These are phyloP conservation scores for Colletotrichum viniferum DNA, from an alignment of 2,329 filamentous ascomycete genomes.

Conservation along the genomic window DNA sequence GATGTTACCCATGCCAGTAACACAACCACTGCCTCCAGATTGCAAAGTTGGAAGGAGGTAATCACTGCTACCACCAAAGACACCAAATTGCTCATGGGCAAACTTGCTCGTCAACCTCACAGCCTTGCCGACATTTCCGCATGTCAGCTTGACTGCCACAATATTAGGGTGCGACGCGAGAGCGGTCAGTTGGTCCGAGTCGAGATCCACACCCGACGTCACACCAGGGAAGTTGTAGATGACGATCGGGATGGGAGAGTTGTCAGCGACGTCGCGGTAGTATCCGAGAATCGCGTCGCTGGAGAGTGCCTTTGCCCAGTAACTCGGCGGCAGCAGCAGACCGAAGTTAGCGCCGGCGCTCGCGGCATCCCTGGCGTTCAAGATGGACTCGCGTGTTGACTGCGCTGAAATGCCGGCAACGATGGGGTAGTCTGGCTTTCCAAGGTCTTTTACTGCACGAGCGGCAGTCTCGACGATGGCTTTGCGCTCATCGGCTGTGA, in stretches of 20 bases:
- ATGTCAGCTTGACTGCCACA: slow-evolving; percentile 56
- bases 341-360: slow-evolving; percentile 69
- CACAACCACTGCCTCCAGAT: slow-evolving; percentile 45
- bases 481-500: slow-evolving; percentile 43
- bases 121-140: slow-evolving; percentile 66
- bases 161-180: slow-evolving; percentile 65
- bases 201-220: slow-evolving; percentile 25
- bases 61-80: slow-evolving; percentile 48
- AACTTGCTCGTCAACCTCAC: slow-evolving; percentile 45
- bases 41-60: slow-evolving; percentile 45
- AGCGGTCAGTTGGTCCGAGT: slow-evolving; percentile 23
- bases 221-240: slow-evolving; percentile 29
- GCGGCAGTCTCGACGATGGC: slow-evolving; percentile 43
- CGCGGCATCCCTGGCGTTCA: slow-evolving; percentile 68
- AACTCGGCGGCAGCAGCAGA: slow-evolving; percentile 71
- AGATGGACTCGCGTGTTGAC: slow-evolving; percentile 70
- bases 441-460: slow-evolving; percentile 39
- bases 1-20: slow-evolving; percentile 50
- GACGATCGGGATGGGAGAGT: slow-evolving; percentile 35
- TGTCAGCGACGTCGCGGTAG: slow-evolving; percentile 66
- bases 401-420: slow-evolving; percentile 54
- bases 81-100: slow-evolving; percentile 41
- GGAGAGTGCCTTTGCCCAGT: slow-evolving; percentile 67
- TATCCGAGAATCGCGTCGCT: slow-evolving; percentile 62
- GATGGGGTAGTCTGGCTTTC: slow-evolving; percentile 41